Conservation (phyloP, 1,284 basidiomycete species). For the Irpex rosettiformis region DNA sequence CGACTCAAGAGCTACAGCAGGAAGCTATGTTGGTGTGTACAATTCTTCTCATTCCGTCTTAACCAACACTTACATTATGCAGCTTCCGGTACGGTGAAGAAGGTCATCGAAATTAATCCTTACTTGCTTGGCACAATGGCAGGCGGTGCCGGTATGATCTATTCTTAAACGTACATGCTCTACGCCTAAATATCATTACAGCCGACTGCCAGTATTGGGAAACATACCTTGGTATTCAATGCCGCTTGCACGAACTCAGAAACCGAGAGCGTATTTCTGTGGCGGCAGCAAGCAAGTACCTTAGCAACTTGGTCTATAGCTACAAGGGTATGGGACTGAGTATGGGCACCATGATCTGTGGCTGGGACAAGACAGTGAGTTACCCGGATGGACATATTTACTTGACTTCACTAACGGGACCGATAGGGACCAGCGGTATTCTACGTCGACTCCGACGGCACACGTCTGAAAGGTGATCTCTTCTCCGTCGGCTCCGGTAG, state of each 20-base stretch:
- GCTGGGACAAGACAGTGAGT: constrained; percentile 97
- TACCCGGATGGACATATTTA: not conserved
- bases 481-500: constrained; percentile 99
- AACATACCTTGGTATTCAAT: constrained; percentile 98
- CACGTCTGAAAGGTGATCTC: constrained; percentile 91
- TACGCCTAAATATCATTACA: constrained; percentile 25
- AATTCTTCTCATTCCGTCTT: not conserved
- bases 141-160: constrained; percentile 86
- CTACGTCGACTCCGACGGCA: constrained; percentile 98
- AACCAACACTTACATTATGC: constrained; percentile 4
- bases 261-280: constrained; percentile 98
- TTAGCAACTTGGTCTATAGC: constrained; percentile 95
- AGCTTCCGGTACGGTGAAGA: constrained; percentile 96
- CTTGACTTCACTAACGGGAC: constrained; percentile 1
- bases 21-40: constrained; percentile 87
- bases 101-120: constrained; percentile 99
- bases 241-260: constrained; percentile 93
- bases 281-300: constrained; percentile 96
- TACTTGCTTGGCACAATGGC: constrained; percentile 99
- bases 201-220: constrained; percentile 97
- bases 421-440: constrained; percentile 88
- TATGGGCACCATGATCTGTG: constrained; percentile 99
- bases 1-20: constrained; percentile 96
- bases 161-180: constrained; percentile 11
- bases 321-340: constrained; percentile 99